These are phyloP conservation scores for Phytophthora constricta DNA, from an alignment of 352 stramenopile species.

Conservation along the genomic window DNA sequence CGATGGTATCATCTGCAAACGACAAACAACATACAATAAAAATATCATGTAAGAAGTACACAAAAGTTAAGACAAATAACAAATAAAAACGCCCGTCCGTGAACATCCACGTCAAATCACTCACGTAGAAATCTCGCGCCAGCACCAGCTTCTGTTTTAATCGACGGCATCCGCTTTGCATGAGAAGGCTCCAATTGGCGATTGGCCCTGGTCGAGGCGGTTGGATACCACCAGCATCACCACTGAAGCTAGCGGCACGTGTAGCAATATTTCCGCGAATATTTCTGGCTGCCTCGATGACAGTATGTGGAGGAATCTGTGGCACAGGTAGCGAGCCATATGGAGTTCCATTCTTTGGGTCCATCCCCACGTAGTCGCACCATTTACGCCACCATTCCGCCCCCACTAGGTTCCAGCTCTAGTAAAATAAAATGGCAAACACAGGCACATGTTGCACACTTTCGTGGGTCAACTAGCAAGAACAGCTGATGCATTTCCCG, in stretches of 20 bases:
- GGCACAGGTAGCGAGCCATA: slow-evolving; percentile 65
- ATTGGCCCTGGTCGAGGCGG: slow-evolving; percentile 68
- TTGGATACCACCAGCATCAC: slow-evolving; percentile 22
- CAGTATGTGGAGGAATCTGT: slow-evolving; percentile 47
- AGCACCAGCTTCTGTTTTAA: slow-evolving; percentile 81
- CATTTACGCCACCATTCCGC: slow-evolving; percentile 83
- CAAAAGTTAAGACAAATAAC: neutral
- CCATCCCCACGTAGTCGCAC: slow-evolving; percentile 77
- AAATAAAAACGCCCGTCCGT: slow-evolving; percentile 1
- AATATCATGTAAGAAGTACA: too few species aligned
- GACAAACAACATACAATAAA: slow-evolving; percentile 6
- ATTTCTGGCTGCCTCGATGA: slow-evolving; percentile 37
- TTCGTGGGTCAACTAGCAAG: slow-evolving; percentile 41
- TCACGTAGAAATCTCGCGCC: slow-evolving; percentile 79
- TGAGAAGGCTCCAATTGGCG: slow-evolving; percentile 80
- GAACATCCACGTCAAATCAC: too few species aligned
- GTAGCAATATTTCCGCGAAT: slow-evolving; percentile 39
- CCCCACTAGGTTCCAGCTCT: slow-evolving; percentile 82
- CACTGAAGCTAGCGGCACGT: slow-evolving; percentile 27
- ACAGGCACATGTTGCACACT: slow-evolving; percentile 12
- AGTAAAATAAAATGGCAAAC: slow-evolving; percentile 15
- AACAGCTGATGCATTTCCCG: neutral
- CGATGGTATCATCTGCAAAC: slow-evolving; percentile 68
- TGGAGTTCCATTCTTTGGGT: slow-evolving; percentile 66
- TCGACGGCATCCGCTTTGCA: slow-evolving; percentile 73